Evolutionary conservation across 2,329 filamentous ascomycete species (phyloP), one percentile per base, ranked within the genome.

Genomic region (Colletotrichum eleusines): DNA sequence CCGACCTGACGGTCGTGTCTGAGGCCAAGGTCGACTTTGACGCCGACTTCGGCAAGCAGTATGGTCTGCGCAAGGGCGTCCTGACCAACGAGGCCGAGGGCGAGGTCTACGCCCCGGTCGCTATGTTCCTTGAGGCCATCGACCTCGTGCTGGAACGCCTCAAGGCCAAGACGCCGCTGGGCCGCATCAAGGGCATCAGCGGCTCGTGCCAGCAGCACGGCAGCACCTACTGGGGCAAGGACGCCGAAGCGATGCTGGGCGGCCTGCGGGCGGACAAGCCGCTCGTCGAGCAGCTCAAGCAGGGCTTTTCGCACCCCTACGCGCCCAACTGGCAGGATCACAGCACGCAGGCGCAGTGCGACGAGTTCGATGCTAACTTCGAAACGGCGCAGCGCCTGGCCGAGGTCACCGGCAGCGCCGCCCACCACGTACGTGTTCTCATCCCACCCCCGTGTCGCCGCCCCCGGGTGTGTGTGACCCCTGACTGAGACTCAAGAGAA

Each of bases 301-400:
- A 82, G 3, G 92, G 92, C 0, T 93, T 98, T 78, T 92, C 94
- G 20, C 92, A 97, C 80, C 91, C 92, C 5, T 95, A 91, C 82
- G 94, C 94, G 74, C 96, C 96, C 9, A 99, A 98, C 80, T 99
- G 96, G 96, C 96, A 98, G 83, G 96, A 99, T 80, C 92, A 95
- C 72, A 97, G 94, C 82, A 98, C 96, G 2, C 94, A 98, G 83
- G 86, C 86, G 74, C 93, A 99, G 82, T 98, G 95, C 78, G 94
- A 98, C 79, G 86, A 89, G 73, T 98, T 98, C 78, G 95, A 98
- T 80, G 87, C 84, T 6, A 84, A 85, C 63, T 83, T 98, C 9
- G 93, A 92, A 0, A 85, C 85, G 8, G 84, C 88, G 2, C 87
- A 91, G 76, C 86, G 87, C 73, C 83, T 99, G 75, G 96, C 96